Evolutionary conservation across 2,329 filamentous ascomycete genomes (phyloP).

Genomic region (Colletotrichum euphorbiae): DNA sequence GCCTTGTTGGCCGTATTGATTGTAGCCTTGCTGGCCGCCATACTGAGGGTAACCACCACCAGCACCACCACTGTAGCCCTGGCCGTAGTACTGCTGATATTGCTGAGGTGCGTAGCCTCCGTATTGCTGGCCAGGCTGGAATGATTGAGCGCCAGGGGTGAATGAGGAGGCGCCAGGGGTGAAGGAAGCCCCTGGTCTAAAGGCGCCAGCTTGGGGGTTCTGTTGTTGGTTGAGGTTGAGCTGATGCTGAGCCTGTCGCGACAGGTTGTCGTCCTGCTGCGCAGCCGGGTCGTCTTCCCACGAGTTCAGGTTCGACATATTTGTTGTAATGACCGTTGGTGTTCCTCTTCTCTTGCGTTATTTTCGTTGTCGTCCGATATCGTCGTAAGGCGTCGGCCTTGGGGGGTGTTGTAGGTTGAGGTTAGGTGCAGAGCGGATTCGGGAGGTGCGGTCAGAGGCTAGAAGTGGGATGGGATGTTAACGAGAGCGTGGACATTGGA

Average conservation of each 20-base stretch:
- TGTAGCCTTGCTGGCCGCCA: constrained; percentile 55
- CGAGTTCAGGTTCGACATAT: constrained; percentile 91
- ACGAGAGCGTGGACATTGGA: constrained; percentile 2
- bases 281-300: constrained; percentile 91
- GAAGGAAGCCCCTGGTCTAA: constrained; percentile 57
- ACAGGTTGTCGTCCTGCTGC: constrained; percentile 82
- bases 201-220: constrained; percentile 56
- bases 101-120: constrained; percentile 64
- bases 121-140: constrained; percentile 78
- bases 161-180: constrained; percentile 72
- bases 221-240: constrained; percentile 76
- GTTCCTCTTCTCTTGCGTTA: too few relatives aligned
- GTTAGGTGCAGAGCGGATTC: constrained; percentile 6
- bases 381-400: too few relatives aligned
- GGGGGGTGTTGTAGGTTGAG: constrained; percentile 8
- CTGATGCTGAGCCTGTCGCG: constrained; percentile 80
- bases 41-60: constrained; percentile 68
- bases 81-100: constrained; percentile 66
- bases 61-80: constrained; percentile 63
- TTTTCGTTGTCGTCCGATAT: too few relatives aligned
- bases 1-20: constrained; percentile 58
- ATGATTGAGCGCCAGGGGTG: constrained; percentile 76
- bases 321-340: constrained; percentile 42
- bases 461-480: constrained; percentile 35
- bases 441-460: constrained; percentile 36